These are phyloP conservation scores for Podila clonocystis DNA, from an alignment of 192 early-diverging fungal species.

Conservation along the genomic window DNA sequence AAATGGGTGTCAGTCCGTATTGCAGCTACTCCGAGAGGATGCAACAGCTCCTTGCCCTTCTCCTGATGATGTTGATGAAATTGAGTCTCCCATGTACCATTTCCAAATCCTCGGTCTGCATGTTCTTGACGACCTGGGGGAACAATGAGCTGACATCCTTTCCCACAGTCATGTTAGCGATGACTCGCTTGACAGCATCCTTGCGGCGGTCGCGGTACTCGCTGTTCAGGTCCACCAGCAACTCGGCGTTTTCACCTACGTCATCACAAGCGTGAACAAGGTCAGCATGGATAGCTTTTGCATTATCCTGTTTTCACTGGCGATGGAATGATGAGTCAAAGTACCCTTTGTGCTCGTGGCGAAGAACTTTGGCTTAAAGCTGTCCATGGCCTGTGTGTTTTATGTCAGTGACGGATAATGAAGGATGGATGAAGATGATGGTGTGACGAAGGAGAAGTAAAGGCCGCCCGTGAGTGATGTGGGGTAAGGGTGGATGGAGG, in stretches of 20 bases:
- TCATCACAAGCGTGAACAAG: neutral
- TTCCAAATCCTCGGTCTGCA: slow-evolving; percentile 99
- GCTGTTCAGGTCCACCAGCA: slow-evolving; percentile 96
- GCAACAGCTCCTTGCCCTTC: neutral
- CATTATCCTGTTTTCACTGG: too few relatives aligned
- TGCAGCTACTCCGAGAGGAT: neutral
- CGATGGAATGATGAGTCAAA: neutral
- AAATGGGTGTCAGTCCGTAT: neutral
- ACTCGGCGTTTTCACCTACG: slow-evolving; percentile 96
- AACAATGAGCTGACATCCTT: slow-evolving; percentile 97
- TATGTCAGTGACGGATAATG: neutral
- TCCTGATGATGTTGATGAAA: neutral
- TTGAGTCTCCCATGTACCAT: slow-evolving; percentile 20
- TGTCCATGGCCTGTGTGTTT: slow-evolving; percentile 16
- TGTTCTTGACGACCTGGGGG: slow-evolving; percentile 98
- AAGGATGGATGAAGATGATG: too few relatives aligned
- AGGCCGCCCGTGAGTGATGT: too few relatives aligned
- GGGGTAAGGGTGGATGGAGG: neutral
- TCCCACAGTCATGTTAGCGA: slow-evolving; percentile 99
- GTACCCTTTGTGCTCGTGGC: slow-evolving; percentile 80
- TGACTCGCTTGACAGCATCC: slow-evolving; percentile 98
- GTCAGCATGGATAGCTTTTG: neutral
- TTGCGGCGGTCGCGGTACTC: slow-evolving; percentile 96
- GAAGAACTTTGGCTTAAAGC: slow-evolving; percentile 74
- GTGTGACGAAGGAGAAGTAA: too few relatives aligned